Conservation (phyloP, 495 filamentous ascomycete genomes). For the Filosporella fistucella region DNA sequence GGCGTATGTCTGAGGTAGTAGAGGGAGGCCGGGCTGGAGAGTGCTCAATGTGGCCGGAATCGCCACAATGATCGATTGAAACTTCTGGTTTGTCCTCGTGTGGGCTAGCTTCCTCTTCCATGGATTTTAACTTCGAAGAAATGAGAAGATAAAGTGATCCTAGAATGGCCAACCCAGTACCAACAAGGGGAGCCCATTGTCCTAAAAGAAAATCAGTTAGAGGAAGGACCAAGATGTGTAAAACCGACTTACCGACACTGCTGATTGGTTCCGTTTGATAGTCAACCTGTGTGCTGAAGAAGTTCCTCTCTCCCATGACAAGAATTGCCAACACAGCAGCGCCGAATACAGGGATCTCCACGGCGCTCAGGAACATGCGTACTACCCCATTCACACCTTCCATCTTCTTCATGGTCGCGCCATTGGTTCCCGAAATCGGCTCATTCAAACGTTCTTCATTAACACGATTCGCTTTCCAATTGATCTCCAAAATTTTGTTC, state of each 20-base stretch:
- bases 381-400: constrained; percentile 39
- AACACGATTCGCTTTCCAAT: constrained; percentile 38
- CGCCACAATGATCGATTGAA: not conserved
- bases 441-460: constrained; percentile 27
- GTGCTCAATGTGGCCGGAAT: too few relatives aligned
- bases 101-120: constrained; percentile 17
- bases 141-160: constrained; percentile 50
- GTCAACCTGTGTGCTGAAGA: constrained; percentile 42
- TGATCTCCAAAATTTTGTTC: constrained; percentile 54
- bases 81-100: too few relatives aligned
- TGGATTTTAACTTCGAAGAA: constrained; percentile 29
- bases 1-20: too few relatives aligned
- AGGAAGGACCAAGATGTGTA: not conserved
- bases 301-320: constrained; percentile 52
- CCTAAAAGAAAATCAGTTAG: constrained; percentile 25
- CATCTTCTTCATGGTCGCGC: constrained; percentile 45
- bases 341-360: constrained; percentile 49
- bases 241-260: constrained; percentile 43
- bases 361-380: constrained; percentile 36
- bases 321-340: constrained; percentile 51
- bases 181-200: constrained; percentile 54
- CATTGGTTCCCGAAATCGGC: constrained; percentile 48
- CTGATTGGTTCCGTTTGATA: constrained; percentile 52
- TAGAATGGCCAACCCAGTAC: constrained; percentile 44
- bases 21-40: too few relatives aligned